These are phyloP conservation scores for Geotrichum armillariae DNA, from an alignment of 1,139 yeast species.

Conservation along the genomic window DNA sequence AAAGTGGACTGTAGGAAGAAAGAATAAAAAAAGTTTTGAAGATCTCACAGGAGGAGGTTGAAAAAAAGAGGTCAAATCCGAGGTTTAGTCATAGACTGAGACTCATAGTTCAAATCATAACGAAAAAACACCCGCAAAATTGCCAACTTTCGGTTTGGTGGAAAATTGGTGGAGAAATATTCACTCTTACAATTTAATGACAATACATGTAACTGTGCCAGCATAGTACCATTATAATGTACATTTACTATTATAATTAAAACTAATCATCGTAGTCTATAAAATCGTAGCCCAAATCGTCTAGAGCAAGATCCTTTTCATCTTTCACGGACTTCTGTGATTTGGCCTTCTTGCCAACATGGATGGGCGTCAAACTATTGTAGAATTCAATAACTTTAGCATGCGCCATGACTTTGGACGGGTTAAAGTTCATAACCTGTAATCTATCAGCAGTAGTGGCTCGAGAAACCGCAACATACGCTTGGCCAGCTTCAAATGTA, in stretches of 20 bases:
- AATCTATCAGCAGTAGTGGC: conserved; percentile 74
- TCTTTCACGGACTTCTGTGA: background rate
- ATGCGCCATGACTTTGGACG: conserved; percentile 62
- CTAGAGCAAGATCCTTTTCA: background rate
- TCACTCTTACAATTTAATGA: no score
- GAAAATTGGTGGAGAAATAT: no score
- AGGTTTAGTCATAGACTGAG: background rate
- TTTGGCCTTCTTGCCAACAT: background rate
- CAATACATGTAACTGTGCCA: no score
- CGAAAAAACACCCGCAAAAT: background rate
- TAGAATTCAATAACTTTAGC: conserved; percentile 69
- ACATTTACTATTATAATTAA: no score
- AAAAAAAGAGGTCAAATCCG: background rate
- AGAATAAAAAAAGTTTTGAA: background rate
- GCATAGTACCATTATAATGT: no score
- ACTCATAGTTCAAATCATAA: no score
- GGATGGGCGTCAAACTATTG: conserved; percentile 36
- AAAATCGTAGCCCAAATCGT: background rate
- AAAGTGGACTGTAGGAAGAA: background rate
- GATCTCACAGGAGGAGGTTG: background rate
- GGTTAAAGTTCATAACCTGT: conserved; percentile 71
- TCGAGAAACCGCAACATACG: conserved; percentile 87
- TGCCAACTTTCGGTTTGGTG: no score
- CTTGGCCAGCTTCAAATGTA: conserved; percentile 83
- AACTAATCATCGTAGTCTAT: background rate